Evolutionary conservation across 768 basidiomycete species (phyloP).

Genomic region (Tricholoma matsutake): DNA sequence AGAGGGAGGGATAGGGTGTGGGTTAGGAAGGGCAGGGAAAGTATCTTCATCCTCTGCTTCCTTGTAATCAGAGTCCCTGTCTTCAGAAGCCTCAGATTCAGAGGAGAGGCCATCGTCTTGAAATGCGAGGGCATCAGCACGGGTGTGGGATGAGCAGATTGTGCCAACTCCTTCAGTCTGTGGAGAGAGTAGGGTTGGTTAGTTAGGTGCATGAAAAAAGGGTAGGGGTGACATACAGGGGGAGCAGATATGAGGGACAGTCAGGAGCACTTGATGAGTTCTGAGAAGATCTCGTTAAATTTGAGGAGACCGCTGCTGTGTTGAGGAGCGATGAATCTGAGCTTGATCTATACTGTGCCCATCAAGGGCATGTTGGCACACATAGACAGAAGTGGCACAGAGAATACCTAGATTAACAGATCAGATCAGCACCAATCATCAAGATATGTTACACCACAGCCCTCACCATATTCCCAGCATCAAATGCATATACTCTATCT

Average conservation of each 20-base stretch:
- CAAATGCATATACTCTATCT: slow-evolving; percentile 46
- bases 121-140: slow-evolving; percentile 38
- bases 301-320: slow-evolving; percentile 42
- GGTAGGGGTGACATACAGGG: slow-evolving; percentile 45
- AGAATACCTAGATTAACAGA: slow-evolving; percentile 3
- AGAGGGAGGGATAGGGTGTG: slow-evolving; percentile 1
- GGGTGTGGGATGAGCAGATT: slow-evolving; percentile 56
- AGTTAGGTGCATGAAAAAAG: neutral
- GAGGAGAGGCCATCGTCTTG: slow-evolving; percentile 76
- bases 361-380: slow-evolving; percentile 37
- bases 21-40: slow-evolving; percentile 12
- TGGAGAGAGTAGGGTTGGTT: neutral
- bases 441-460: neutral
- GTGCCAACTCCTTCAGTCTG: slow-evolving; percentile 89
- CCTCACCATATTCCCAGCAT: slow-evolving; percentile 66
- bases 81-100: slow-evolving; percentile 29
- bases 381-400: slow-evolving; percentile 38
- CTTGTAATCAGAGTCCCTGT: slow-evolving; percentile 28
- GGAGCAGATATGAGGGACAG: slow-evolving; percentile 73
- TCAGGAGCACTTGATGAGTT: slow-evolving; percentile 63
- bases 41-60: neutral
- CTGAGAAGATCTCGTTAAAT: slow-evolving; percentile 58
- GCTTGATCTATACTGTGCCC: slow-evolving; percentile 41
- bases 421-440: neutral
- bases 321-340: slow-evolving; percentile 48